Percentiles rank a stretch among this genome's conserved stretches.
phyloP scores from a whole-genome alignment of 371 early-diverging fungal genomes.

The Blastocladiella emersonii region DNA sequence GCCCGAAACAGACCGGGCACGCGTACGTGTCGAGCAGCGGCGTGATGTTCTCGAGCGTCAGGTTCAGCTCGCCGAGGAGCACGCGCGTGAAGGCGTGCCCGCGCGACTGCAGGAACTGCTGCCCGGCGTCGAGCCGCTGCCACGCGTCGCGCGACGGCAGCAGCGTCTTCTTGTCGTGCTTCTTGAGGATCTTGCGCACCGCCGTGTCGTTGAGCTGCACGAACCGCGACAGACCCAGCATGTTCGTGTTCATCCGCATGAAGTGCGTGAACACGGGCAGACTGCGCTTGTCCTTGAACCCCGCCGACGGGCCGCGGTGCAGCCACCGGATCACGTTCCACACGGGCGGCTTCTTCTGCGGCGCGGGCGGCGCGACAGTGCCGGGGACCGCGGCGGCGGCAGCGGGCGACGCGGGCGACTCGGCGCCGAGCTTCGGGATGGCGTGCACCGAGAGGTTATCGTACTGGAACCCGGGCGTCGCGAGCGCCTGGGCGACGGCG shows the following conservation, averaged over 20 bases:
- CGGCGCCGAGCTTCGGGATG: background rate
- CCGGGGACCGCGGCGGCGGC: no score
- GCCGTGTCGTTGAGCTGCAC: slow-evolving; percentile 9
- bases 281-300: background rate
- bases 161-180: slow-evolving; percentile 11
- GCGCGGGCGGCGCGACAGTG: background rate
- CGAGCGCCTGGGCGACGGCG: background rate
- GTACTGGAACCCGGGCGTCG: background rate
- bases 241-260: slow-evolving; percentile 7
- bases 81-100: background rate
- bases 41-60: background rate
- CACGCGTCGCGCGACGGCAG: background rate
- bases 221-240: slow-evolving; percentile 8
- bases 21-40: slow-evolving; percentile 3
- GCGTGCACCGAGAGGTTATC: background rate
- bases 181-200: slow-evolving; percentile 10
- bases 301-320: background rate
- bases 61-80: background rate
- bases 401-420: no score
- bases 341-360: background rate
- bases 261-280: background rate
- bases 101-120: background rate
- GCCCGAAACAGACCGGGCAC: slow-evolving; percentile 1
- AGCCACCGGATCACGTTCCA: background rate
- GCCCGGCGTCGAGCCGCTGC: background rate